phyloP scores from a whole-genome alignment of 169 alveolate species.

The Eimeria brunetti region DNA sequence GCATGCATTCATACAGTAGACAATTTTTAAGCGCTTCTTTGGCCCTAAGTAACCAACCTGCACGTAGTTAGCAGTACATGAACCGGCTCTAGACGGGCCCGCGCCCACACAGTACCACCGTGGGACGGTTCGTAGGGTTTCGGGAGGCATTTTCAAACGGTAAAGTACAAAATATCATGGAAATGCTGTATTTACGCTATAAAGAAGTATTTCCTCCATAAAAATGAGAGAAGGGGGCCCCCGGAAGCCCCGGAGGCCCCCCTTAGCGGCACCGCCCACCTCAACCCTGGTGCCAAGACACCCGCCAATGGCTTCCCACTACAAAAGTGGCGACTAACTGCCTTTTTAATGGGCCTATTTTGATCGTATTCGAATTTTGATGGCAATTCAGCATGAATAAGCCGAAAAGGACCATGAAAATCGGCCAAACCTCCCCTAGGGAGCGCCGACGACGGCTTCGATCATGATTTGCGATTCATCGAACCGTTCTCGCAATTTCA shows the following conservation, averaged over 20 bases:
- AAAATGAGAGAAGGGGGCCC: background rate
- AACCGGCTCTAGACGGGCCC: background rate
- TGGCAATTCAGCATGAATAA: background rate
- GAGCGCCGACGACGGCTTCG: conserved; percentile 47
- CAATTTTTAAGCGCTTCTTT: background rate
- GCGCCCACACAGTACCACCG: background rate
- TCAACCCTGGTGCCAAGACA: conserved; percentile 18
- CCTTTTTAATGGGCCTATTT: background rate
- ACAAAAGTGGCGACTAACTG: background rate
- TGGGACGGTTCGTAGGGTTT: background rate
- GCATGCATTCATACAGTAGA: background rate
- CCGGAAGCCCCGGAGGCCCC: conserved; percentile 10
- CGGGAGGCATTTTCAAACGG: background rate
- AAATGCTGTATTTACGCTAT: background rate
- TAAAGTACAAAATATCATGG: background rate
- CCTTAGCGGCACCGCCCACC: background rate
- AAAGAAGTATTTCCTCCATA: background rate
- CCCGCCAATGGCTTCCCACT: background rate
- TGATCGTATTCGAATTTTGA: background rate
- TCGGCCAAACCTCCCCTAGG: background rate
- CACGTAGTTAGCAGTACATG: background rate
- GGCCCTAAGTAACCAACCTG: background rate
- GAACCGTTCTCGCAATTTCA: background rate
- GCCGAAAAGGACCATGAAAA: background rate
- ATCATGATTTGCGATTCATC: conserved; percentile 13